Conservation (phyloP, 78 protist genomes). For the Dictyostelium capitatum region DNA sequence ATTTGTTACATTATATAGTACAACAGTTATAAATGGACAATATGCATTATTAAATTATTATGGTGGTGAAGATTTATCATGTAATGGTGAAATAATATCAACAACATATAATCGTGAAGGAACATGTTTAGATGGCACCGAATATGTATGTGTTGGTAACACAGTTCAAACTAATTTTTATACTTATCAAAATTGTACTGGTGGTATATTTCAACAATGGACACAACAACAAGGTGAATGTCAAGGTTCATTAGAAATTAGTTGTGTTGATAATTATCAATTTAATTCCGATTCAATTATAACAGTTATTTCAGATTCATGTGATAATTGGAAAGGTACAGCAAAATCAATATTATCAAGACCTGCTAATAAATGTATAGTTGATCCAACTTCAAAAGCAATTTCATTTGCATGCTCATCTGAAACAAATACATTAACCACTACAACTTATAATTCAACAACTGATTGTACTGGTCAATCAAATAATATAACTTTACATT, state of each 20-base stretch:
- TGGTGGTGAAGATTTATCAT: neutral
- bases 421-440: neutral
- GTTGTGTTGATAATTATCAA: constrained; percentile 11
- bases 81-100: neutral
- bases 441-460: neutral
- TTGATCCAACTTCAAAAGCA: neutral
- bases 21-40: neutral
- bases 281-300: neutral
- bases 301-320: neutral
- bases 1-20: neutral
- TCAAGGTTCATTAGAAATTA: neutral
- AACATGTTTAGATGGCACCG: neutral
- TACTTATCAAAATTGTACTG: neutral
- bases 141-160: constrained; percentile 4
- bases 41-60: neutral
- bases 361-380: neutral
- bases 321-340: neutral
- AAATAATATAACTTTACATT: neutral
- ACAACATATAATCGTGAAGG: neutral
- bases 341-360: neutral
- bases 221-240: neutral
- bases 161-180: neutral
- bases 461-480: neutral
- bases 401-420: neutral
- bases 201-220: neutral